These are phyloP conservation scores for Gymnopilus dilepis DNA, from an alignment of 768 basidiomycete species.

Conservation along the genomic window DNA sequence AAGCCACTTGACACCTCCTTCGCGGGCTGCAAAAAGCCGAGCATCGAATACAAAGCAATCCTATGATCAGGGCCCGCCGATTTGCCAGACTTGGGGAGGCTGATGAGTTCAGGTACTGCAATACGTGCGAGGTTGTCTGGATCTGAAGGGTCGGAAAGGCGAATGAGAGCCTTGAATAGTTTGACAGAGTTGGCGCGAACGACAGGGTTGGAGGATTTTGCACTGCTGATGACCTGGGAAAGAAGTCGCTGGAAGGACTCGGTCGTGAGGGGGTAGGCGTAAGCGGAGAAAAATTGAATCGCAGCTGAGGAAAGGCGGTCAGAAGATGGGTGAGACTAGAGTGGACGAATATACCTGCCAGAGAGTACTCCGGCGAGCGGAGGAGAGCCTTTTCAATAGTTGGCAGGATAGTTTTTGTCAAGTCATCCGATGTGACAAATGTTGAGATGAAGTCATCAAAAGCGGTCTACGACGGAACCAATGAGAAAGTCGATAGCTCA, in stretches of 20 bases:
- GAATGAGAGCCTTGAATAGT: slow-evolving; percentile 59
- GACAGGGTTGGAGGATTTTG: slow-evolving; percentile 73
- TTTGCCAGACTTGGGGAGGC: slow-evolving; percentile 83
- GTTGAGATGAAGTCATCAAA: slow-evolving; percentile 66
- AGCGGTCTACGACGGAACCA: slow-evolving; percentile 43
- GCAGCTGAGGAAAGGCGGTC: slow-evolving; percentile 45
- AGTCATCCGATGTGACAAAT: slow-evolving; percentile 54
- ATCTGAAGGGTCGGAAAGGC: slow-evolving; percentile 35
- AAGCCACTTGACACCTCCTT: slow-evolving; percentile 43
- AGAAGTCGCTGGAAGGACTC: slow-evolving; percentile 60
- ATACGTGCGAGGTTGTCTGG: slow-evolving; percentile 44
- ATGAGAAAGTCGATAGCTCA: neutral
- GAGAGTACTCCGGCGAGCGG: slow-evolving; percentile 80
- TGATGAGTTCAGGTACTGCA: slow-evolving; percentile 68
- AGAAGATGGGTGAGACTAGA: neutral
- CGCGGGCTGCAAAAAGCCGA: slow-evolving; percentile 57
- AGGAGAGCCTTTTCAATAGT: slow-evolving; percentile 80
- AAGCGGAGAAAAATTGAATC: slow-evolving; percentile 60
- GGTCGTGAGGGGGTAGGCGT: slow-evolving; percentile 52
- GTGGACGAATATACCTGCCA: slow-evolving; percentile 54
- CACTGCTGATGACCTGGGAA: slow-evolving; percentile 62
- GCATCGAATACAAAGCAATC: slow-evolving; percentile 79
- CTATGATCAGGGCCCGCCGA: slow-evolving; percentile 89
- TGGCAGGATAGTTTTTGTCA: slow-evolving; percentile 64
- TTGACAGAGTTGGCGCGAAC: slow-evolving; percentile 61